Evolutionary conservation across 2,329 filamentous ascomycete species (phyloP).

Genomic region (Hawksworthiomyces lignivorus): DNA sequence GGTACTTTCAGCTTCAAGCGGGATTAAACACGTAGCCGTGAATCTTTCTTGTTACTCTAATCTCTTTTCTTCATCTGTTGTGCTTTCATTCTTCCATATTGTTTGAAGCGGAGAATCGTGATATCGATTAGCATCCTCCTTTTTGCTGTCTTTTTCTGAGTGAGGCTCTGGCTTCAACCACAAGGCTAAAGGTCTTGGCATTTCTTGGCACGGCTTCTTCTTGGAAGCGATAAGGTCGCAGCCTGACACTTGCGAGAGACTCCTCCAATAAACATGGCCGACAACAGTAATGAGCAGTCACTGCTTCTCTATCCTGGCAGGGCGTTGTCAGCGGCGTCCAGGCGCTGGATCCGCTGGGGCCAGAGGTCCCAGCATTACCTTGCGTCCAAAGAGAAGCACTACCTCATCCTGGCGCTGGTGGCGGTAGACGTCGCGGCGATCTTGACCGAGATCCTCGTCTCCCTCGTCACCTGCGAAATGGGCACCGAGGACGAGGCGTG

Average conservation of each 20-base stretch:
- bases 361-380: constrained; percentile 9
- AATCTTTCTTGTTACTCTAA: not conserved
- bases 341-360: constrained; percentile 10
- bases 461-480: constrained; percentile 41
- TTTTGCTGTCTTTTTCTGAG: not conserved
- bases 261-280: no score
- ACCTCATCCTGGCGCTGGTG: constrained; percentile 34
- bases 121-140: not conserved
- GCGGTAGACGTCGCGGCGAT: constrained; percentile 38
- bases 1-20: no score
- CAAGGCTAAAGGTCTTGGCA: constrained; percentile 7
- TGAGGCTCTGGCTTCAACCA: no score
- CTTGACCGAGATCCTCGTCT: constrained; percentile 39
- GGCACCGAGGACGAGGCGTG: constrained; percentile 31
- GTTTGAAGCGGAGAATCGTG: no score
- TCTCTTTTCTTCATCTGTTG: not conserved
- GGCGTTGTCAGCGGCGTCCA: not conserved
- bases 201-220: constrained; percentile 1
- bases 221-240: no score
- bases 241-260: no score
- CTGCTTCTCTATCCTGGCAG: not conserved
- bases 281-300: not conserved
- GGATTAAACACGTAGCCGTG: no score
- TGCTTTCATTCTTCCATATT: not conserved
- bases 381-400: constrained; percentile 33